Evolutionary conservation across 2,329 filamentous ascomycete species (phyloP).

Genomic region (Talaromyces funiculosus): DNA sequence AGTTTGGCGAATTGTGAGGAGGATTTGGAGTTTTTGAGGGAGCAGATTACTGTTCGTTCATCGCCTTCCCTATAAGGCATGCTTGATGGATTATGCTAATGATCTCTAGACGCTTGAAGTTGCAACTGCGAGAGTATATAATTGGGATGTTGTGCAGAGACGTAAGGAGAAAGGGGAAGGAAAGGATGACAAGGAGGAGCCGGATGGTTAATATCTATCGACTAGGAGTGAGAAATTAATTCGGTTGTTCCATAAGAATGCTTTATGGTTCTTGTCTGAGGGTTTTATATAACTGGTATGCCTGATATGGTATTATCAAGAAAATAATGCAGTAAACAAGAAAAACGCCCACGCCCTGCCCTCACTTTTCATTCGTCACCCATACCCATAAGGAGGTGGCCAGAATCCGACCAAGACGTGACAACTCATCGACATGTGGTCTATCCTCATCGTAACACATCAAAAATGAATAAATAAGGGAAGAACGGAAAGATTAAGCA

Average conservation of each 20-base stretch:
- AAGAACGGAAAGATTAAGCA: conserved; percentile 41
- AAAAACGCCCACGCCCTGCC: conserved; percentile 14
- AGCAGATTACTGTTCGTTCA: conserved; percentile 81
- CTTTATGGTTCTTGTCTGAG: not conserved
- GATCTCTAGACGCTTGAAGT: conserved; percentile 81
- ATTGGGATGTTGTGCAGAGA: conserved; percentile 96
- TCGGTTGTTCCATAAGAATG: not conserved
- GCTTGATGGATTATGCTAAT: conserved; percentile 10
- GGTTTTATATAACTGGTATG: not conserved
- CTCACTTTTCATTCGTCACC: conserved; percentile 10
- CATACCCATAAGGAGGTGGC: not conserved
- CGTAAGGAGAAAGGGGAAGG: conserved; percentile 72
- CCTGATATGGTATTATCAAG: not conserved
- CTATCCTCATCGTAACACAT: conserved; percentile 12
- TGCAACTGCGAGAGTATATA: conserved; percentile 93
- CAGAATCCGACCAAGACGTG: not conserved
- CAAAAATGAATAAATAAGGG: conserved; percentile 11
- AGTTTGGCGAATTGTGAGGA: conserved; percentile 88
- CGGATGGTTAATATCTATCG: conserved; percentile 13
- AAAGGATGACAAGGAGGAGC: conserved; percentile 35
- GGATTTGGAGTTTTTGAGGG: conserved; percentile 88
- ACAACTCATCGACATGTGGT: conserved; percentile 12
- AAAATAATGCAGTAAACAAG: conserved; percentile 3
- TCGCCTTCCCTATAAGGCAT: not conserved
- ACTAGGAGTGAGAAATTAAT: not conserved